Evolutionary conservation across 257 asterid species (phyloP).

Genomic region (Schizonepeta tenuifolia): DNA sequence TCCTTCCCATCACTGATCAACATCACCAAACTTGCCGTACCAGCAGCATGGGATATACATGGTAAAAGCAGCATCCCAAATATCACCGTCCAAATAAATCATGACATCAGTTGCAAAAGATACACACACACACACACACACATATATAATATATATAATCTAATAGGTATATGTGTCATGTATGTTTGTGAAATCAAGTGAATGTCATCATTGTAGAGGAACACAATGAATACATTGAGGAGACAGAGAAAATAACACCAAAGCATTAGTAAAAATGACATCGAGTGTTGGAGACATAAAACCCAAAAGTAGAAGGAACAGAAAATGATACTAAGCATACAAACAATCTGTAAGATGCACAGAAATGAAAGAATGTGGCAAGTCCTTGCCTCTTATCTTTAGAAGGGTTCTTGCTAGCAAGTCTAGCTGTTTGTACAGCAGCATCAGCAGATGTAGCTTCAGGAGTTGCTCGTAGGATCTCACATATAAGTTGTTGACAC

Average conservation of each 20-base stretch:
- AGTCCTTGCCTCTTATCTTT: slow-evolving; percentile 88
- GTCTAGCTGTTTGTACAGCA: slow-evolving; percentile 95
- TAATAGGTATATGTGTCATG: background rate
- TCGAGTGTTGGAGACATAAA: slow-evolving; percentile 22
- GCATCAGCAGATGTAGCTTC: slow-evolving; percentile 99
- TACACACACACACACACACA: too few species aligned
- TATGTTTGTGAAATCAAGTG: slow-evolving; percentile 6
- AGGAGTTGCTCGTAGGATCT: slow-evolving; percentile 98
- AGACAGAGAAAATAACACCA: slow-evolving; percentile 20
- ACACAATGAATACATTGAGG: slow-evolving; percentile 14
- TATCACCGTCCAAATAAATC: slow-evolving; percentile 27
- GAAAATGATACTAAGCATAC: slow-evolving; percentile 13
- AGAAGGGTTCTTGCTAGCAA: slow-evolving; percentile 84
- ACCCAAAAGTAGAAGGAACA: slow-evolving; percentile 1
- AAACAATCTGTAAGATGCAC: slow-evolving; percentile 23
- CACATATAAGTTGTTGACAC: slow-evolving; percentile 98
- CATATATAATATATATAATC: slow-evolving; percentile 12
- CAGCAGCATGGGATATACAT: slow-evolving; percentile 18
- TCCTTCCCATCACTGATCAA: slow-evolving; percentile 20
- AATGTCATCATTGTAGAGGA: slow-evolving; percentile 12
- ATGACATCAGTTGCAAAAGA: slow-evolving; percentile 9
- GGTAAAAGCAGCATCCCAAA: slow-evolving; percentile 27
- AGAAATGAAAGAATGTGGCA: slow-evolving; percentile 29
- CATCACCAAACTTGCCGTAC: background rate
- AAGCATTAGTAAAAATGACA: background rate